Evolutionary conservation across 2,329 filamentous ascomycete species (phyloP), one percentile per base, ranked within the genome.

Genomic region (Dothidotthia symphoricarpi): DNA sequence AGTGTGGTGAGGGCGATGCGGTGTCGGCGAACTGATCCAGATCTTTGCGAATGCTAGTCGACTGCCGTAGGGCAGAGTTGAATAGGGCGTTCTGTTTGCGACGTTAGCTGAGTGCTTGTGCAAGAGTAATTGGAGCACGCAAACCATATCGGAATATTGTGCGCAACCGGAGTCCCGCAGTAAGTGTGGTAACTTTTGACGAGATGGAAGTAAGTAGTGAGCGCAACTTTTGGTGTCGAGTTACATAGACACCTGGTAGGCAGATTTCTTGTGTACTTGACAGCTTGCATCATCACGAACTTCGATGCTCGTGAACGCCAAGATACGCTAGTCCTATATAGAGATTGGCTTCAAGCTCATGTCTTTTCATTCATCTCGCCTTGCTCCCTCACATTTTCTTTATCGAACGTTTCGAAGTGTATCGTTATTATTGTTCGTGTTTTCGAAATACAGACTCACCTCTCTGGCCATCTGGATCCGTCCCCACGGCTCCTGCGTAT

Each of bases 41-140:
- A 60, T 93, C 86, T 61, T 78, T 80, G 56, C 85, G 84, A 53
- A 94, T 81, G 29, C 85, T 80, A 54, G 86, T 87, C 52, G 84
- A 88, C 71, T 94, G 88, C 70, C 88, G 88, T 36, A 93, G 75
- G 36, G 87, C 86, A 40, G 86, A 85, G 66, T 94, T 94, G 74
- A 91, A 94, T 34, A 88, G 76, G 29, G 86, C 83, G 59, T 90
- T 91, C 87, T 88, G 39, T 37, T 33, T 34, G 35, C 17, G 10
- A 37, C 7, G 37, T 57, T 12, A 59, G 45, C 33, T 34, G 32
- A 13, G 1, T 6, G 22, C 15, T 28, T 27, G 15, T 11, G 4
- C 15, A 29, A 17, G 15, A 7, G 16, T 3, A 12, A 19, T n/a
- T 13, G 9, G 22, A 6, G 34, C 15, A 35, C 29, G 45, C 55